Conservation (phyloP, 106 monocot species). For the Narthecium ossifragum region DNA sequence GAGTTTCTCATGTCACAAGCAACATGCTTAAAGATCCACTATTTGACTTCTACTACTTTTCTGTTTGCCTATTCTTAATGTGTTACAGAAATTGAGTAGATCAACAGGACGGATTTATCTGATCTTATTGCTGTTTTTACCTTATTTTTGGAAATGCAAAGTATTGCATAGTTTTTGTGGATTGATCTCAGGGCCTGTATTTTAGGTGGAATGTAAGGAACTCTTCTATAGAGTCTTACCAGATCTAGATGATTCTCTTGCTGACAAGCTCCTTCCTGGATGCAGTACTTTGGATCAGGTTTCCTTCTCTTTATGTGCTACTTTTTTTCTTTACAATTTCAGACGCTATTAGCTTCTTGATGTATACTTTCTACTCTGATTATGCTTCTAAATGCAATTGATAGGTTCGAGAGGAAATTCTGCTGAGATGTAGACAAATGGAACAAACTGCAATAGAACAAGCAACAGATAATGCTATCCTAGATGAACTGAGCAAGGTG, state of each 20-base stretch:
- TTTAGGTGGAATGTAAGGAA: slow-evolving; percentile 91
- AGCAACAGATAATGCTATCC: slow-evolving; percentile 98
- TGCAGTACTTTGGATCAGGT: slow-evolving; percentile 76
- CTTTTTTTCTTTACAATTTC: not conserved
- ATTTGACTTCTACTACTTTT: too few relatives aligned
- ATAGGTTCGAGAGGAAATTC: slow-evolving; percentile 75
- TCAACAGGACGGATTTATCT: too few relatives aligned
- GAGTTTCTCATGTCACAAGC: too few relatives aligned
- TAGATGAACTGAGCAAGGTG: slow-evolving; percentile 83
- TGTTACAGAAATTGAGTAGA: too few relatives aligned
- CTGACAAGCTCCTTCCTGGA: slow-evolving; percentile 84
- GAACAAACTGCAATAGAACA: slow-evolving; percentile 92
- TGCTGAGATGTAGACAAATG: slow-evolving; percentile 79
- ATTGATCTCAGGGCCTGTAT: not conserved
- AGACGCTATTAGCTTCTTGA: not conserved
- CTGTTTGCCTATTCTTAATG: too few relatives aligned
- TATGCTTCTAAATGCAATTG: not conserved
- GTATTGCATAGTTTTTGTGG: too few relatives aligned
- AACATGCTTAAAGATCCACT: too few relatives aligned
- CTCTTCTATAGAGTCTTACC: slow-evolving; percentile 89
- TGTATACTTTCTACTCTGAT: not conserved
- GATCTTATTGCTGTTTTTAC: too few relatives aligned
- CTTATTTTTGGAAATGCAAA: too few relatives aligned
- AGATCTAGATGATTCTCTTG: slow-evolving; percentile 72
- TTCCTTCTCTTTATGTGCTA: slow-evolving; percentile 2